A percentile compares a stretch with the other conserved stretches of the same genome.
These are phyloP conservation scores for Hanseniaspora nectarophila DNA, from an alignment of 805 yeast species.

Conservation along the genomic window DNA sequence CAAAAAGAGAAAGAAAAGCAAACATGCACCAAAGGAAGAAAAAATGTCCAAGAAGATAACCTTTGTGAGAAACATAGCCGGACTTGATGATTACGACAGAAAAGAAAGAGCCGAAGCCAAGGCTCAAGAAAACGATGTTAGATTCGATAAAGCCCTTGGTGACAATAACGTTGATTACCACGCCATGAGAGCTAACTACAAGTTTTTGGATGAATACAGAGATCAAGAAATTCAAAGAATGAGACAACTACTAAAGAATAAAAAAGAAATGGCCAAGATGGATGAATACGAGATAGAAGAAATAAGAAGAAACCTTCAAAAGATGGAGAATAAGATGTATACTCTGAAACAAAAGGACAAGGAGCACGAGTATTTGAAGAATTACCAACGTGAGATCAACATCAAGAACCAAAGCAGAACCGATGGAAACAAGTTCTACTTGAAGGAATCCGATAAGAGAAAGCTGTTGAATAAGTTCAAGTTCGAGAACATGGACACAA, in stretches of 20 bases:
- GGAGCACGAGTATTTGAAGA: conserved; percentile 51
- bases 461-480: conserved; percentile 66
- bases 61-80: conserved; percentile 62
- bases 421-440: conserved; percentile 41
- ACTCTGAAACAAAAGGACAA: conserved; percentile 62
- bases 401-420: conserved; percentile 32
- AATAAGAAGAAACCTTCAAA: conserved; percentile 45
- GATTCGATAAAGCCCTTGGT: conserved; percentile 86
- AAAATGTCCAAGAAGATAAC: conserved; percentile 65
- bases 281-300: conserved; percentile 39
- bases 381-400: conserved; percentile 43
- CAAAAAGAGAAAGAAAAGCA: conserved; percentile 34
- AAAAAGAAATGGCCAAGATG: conserved; percentile 33
- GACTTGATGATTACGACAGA: conserved; percentile 35
- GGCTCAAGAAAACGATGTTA: conserved; percentile 41
- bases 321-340: conserved; percentile 56
- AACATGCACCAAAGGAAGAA: conserved; percentile 80
- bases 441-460: conserved; percentile 59
- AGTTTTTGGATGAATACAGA: conserved; percentile 78
- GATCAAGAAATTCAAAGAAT: conserved; percentile 56
- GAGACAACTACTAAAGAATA: conserved; percentile 43
- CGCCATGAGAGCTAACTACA: conserved; percentile 62
- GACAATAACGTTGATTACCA: conserved; percentile 56
- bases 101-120: conserved; percentile 16
- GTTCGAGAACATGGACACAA: conserved; percentile 58